A percentile compares a stretch with the other conserved stretches of the same genome.
phyloP scores from a whole-genome alignment of 352 stramenopile species.

The Chrysophaeum taylorii region DNA sequence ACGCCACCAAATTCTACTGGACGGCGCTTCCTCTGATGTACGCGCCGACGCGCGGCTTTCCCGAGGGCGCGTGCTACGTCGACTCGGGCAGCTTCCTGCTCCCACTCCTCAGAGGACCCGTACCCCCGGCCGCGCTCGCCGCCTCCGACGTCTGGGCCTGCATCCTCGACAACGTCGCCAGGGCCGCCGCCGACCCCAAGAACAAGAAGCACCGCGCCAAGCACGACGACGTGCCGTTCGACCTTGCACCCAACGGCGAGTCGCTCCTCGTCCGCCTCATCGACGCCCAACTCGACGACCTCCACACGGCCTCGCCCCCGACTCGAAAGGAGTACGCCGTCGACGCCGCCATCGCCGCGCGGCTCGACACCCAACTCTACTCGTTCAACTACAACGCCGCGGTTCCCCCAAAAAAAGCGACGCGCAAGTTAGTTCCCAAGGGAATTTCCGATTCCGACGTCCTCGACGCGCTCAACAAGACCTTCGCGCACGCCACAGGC shows the following conservation, averaged over 20 bases:
- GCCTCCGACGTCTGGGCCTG: not conserved
- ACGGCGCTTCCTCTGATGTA: not conserved
- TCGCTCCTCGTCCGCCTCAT: not conserved
- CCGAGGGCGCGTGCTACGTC: not conserved
- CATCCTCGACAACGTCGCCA: not conserved
- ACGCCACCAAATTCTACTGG: not conserved
- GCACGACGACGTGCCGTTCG: too few relatives aligned
- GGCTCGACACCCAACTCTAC: not conserved
- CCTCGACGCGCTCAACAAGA: not conserved
- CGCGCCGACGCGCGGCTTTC: not conserved
- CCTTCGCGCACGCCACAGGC: not conserved
- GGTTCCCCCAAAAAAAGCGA: not conserved
- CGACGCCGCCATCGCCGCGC: not conserved
- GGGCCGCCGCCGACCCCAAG: not conserved
- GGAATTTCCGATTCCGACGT: not conserved
- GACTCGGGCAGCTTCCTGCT: not conserved
- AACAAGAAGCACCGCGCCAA: too few relatives aligned
- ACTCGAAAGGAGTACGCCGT: not conserved
- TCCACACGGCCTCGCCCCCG: not conserved
- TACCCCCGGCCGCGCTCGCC: not conserved
- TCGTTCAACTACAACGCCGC: not conserved
- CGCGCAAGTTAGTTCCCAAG: not conserved
- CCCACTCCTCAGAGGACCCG: not conserved
- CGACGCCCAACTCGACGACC: slow-evolving; percentile 8
- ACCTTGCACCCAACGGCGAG: not conserved